A percentile compares a stretch with the other conserved stretches of the same genome.
These are phyloP conservation scores for Paramyrothecium sp. DNA, from an alignment of 2,329 filamentous ascomycete genomes.

Conservation along the genomic window DNA sequence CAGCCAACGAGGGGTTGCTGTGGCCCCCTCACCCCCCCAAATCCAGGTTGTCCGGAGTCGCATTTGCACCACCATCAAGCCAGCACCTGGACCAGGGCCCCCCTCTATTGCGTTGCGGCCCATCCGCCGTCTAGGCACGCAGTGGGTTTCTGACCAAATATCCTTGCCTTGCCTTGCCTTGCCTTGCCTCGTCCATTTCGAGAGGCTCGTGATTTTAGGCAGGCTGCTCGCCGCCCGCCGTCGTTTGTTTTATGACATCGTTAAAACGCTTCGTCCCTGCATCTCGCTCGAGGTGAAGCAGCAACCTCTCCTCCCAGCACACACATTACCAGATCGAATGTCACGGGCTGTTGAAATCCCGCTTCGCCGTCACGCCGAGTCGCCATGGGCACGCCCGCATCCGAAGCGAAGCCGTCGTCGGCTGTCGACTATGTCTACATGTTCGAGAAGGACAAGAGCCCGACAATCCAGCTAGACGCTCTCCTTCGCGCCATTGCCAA, in stretches of 20 bases:
- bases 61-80: not conserved
- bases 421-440: slow-evolving; percentile 60
- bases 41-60: not conserved
- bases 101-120: not conserved
- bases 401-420: not conserved
- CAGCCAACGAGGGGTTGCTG: slow-evolving; percentile 22
- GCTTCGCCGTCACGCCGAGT: not conserved
- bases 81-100: not conserved
- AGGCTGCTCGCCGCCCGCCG: slow-evolving; percentile 1
- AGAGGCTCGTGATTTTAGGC: slow-evolving; percentile 2
- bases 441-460: slow-evolving; percentile 65
- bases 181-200: slow-evolving; percentile 2
- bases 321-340: not conserved
- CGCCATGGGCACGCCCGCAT: slow-evolving; percentile 3
- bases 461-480: slow-evolving; percentile 65
- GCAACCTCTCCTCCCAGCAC: not conserved
- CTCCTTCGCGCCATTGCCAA: slow-evolving; percentile 67
- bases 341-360: not conserved
- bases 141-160: slow-evolving; percentile 2
- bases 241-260: not conserved
- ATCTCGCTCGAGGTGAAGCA: not conserved
- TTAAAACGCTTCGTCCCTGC: not conserved
- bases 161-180: slow-evolving; percentile 5
- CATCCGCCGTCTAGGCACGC: slow-evolving; percentile 1
- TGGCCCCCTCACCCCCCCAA: not conserved